Evolutionary conservation across 2,329 filamentous ascomycete species (phyloP), one percentile per base, ranked within the genome.

Genomic region (Hirsutella minnesotensis): DNA sequence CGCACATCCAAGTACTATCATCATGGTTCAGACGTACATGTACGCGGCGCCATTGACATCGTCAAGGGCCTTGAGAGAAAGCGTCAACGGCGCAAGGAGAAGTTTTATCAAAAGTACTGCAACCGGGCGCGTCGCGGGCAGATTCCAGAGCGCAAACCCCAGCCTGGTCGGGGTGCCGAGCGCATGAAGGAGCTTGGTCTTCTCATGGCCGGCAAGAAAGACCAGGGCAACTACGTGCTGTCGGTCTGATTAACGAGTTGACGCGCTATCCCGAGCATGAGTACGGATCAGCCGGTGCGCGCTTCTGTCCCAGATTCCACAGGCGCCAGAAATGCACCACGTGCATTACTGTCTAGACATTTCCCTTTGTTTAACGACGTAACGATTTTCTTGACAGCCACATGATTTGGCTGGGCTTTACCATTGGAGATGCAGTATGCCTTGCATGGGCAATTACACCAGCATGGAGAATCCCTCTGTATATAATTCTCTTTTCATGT

Each of bases 41-140:
- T 86, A 9, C 84, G 92, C 48, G 87, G 88, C n/a, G 89, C 92
- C 30, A 94, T 98, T 51, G 92, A 96, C 62, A 98, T 95, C 47
- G 86, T 95, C 63, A 94, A 95, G 62, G 92, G 92, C 9, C 75
- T 98, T 1, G 92, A 98, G 67, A 83, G 86, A 64, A 96, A 95
- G 68, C 83, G 89, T 21, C 86, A 92, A 66, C 81, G 92, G 50
- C 84, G 92, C 53, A 88, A 84, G 66, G 89, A 96, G 64, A 95
- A 95, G 64, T 84, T 88, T 56, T 83, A 86, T 59, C 83, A 89
- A 55, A 92, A 94, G 61, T 83, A 90, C 57, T 94, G 86, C 67
- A 82, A 87, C 58, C 86, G 87, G 54, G 82, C 81, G 44, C 79
- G 81, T 49, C 88, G 87, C 56, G 75, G 75, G 12, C 72, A 77